A percentile compares a stretch with the other conserved stretches of the same genome.
phyloP scores from a whole-genome alignment of 306 rosid species.

The Acacia acuminata region DNA sequence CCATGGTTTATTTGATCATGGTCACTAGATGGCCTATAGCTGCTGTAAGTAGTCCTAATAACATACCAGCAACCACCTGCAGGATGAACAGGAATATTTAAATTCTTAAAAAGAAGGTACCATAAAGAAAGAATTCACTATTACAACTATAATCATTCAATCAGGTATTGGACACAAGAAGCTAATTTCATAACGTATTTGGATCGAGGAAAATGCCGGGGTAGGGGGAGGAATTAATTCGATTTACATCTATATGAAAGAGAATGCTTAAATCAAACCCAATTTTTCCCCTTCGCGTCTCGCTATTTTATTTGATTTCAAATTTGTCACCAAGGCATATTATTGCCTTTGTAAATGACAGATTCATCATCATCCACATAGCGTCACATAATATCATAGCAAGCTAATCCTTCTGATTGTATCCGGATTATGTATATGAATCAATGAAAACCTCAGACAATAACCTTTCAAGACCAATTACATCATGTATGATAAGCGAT shows the following conservation, averaged over 20 bases:
- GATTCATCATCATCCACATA: neutral
- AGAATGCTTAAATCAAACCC: neutral
- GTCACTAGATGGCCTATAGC: conserved; percentile 55
- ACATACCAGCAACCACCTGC: conserved; percentile 91
- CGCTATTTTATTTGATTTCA: neutral
- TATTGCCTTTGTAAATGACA: neutral
- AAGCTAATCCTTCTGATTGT: neutral
- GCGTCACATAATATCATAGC: neutral
- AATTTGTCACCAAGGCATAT: neutral
- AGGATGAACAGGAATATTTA: conserved; percentile 31
- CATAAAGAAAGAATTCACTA: conserved; percentile 8
- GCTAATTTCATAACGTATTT: neutral
- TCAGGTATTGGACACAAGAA: neutral
- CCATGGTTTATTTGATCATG: conserved; percentile 29
- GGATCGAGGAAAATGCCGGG: neutral
- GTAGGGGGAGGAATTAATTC: neutral
- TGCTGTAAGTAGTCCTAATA: conserved; percentile 74
- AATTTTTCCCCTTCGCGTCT: neutral
- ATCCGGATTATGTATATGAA: neutral
- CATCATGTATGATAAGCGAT: neutral
- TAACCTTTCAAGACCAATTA: neutral
- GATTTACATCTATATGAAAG: neutral
- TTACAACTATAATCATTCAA: neutral
- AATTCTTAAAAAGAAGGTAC: neutral
- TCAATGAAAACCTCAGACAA: neutral